Base-by-base conservation (phyloP, 1,284 basidiomycete species). In the Golubevia pallescens region DNA sequence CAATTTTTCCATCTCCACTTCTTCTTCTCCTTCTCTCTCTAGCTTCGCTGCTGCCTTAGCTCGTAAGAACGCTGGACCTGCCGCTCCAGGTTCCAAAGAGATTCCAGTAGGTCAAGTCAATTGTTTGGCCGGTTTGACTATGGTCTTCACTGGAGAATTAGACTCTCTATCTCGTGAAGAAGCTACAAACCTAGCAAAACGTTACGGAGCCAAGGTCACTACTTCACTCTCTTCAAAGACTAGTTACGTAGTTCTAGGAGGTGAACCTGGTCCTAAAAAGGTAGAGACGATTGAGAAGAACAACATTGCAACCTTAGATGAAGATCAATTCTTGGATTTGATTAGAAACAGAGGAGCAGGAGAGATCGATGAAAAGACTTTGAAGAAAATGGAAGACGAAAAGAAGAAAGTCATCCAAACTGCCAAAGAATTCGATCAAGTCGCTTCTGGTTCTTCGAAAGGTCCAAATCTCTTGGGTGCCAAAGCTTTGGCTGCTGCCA, bases 81-180 rank as follows among this genome's bases (percentile, higher is more conserved):
- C 88, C 1, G 90, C 90, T 4, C 92, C 90, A 5, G 93, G 94
- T 0, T 91, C 91, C 21, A 98, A 97, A 84, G 87, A 90, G 8
- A 90, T 98, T 1, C 97, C 96, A 0, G 89, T 92, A 24, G 89
- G 91, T 71, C 81, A 90, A 60, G 91, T 91, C 0, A 91, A 95
- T 77, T 94, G 93, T 82, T 88, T 99, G 1, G 89, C 91, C 0
- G 95, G 95, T 0, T 88, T 99, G 23, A 90, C 94, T 0, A 92
- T 99, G 75, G 97, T 99, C 23, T 99, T 99, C 75, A 97, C 95
- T 0, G 97, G 96, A 10, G 95, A 99, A 79, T 87, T 99, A 57
- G 90, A 89, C 57, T 93, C 92, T 65, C 90, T 99, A 66, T 91
- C 93, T 1, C 90, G 96, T 38, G 94, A 98, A 4, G 94, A 97